phyloP scores from a whole-genome alignment of 768 basidiomycete genomes.

The Termitomyces bulborhizus region DNA sequence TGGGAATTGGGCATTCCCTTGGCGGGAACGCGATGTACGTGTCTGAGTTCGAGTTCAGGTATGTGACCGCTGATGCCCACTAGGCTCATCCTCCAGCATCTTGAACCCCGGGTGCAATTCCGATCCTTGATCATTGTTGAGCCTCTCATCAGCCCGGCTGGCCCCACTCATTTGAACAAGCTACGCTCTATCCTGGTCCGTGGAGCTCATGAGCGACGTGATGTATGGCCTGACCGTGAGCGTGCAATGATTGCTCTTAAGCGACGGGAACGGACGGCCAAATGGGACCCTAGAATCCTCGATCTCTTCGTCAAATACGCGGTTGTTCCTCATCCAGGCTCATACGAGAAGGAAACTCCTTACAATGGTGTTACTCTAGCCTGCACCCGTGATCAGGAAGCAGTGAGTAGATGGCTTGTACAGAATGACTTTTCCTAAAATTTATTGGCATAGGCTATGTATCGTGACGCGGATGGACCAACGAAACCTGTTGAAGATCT shows the following conservation, averaged over 20 bases:
- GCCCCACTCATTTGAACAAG: constrained; percentile 31
- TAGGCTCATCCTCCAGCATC: constrained; percentile 49
- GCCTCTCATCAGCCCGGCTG: constrained; percentile 53
- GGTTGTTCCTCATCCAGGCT: neutral
- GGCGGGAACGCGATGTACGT: constrained; percentile 61
- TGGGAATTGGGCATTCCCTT: constrained; percentile 66
- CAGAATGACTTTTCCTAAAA: neutral
- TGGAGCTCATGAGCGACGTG: constrained; percentile 42
- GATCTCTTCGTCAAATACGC: constrained; percentile 46
- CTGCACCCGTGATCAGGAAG: constrained; percentile 59
- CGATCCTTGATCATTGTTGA: constrained; percentile 53
- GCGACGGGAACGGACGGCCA: constrained; percentile 24
- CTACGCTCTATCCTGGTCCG: constrained; percentile 38
- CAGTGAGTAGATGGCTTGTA: constrained; percentile 28
- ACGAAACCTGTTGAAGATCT: constrained; percentile 45
- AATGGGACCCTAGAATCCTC: constrained; percentile 52
- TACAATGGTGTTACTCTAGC: constrained; percentile 38
- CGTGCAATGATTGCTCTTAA: constrained; percentile 33
- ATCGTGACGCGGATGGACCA: constrained; percentile 49
- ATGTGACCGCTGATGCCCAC: neutral
- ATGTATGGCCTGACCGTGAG: constrained; percentile 44
- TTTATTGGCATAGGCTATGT: constrained; percentile 46
- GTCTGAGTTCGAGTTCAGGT: neutral
- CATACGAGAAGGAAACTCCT: constrained; percentile 4
- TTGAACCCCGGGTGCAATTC: constrained; percentile 41